phyloP scores from a whole-genome alignment of 352 stramenopile species.

The Thalassiosira allenii region DNA sequence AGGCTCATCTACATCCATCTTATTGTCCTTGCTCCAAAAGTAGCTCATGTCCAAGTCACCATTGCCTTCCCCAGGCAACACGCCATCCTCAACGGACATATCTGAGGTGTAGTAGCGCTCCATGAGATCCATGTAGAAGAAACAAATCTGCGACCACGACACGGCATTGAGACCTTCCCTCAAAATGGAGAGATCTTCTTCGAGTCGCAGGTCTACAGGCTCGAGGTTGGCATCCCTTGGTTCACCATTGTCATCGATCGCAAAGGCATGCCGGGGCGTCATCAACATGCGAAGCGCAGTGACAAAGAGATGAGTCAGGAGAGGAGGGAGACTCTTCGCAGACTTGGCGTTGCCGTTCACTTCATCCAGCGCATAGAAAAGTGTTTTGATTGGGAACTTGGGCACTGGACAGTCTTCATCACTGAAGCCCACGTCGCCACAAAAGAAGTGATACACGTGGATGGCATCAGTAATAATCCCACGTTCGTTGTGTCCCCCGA shows the following conservation, averaged over 20 bases:
- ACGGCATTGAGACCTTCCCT: conserved; percentile 62
- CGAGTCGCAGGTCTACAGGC: conserved; percentile 42
- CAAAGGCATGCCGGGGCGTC: conserved; percentile 16
- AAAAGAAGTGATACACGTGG: conserved; percentile 84
- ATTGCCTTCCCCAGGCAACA: conserved; percentile 51
- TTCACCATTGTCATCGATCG: conserved; percentile 4
- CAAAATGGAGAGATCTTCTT: conserved; percentile 68
- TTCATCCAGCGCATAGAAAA: conserved; percentile 74
- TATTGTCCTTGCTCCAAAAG: conserved; percentile 41
- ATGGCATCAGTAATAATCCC: conserved; percentile 76
- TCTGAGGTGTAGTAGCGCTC: conserved; percentile 76
- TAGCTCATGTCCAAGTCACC: conserved; percentile 64
- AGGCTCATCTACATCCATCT: conserved; percentile 25
- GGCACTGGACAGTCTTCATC: conserved; percentile 61
- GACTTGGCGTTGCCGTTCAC: conserved; percentile 75
- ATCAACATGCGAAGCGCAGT: conserved; percentile 69
- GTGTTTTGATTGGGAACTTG: conserved; percentile 77
- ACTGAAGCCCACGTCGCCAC: conserved; percentile 72
- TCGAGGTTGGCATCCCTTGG: conserved; percentile 17
- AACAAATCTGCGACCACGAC: conserved; percentile 78
- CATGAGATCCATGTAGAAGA: conserved; percentile 84
- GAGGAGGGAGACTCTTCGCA: conserved; percentile 69
- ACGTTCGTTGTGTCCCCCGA: conserved; percentile 39
- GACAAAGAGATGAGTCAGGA: conserved; percentile 81
- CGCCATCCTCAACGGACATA: conserved; percentile 56